Percentiles rank a stretch among this genome's conserved stretches.
Evolutionary conservation across 495 filamentous ascomycete species (phyloP).

Genomic region (Acidiella bohemica): DNA sequence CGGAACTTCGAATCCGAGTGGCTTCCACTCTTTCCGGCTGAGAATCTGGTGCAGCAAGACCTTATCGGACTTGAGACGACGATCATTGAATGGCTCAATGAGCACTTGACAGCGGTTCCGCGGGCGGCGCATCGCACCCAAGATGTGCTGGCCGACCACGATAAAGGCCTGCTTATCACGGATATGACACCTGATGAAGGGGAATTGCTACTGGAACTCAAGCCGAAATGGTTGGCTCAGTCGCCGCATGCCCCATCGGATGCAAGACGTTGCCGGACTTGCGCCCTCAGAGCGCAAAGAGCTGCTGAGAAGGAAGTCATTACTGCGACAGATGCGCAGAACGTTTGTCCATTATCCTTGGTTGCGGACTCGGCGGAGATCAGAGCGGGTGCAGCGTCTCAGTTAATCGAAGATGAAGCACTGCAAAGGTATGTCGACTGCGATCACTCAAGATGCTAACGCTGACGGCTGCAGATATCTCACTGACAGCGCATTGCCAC

Average conservation of each 20-base stretch:
- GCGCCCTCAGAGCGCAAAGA: conserved; percentile 57
- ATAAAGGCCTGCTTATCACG: conserved; percentile 52
- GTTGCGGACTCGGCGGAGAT: neutral
- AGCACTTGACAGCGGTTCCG: neutral
- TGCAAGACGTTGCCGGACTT: conserved; percentile 68
- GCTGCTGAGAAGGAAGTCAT: conserved; percentile 18
- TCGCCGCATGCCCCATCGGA: conserved; percentile 58
- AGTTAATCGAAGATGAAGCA: neutral
- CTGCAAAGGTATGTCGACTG: conserved; percentile 4
- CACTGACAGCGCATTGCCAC: neutral
- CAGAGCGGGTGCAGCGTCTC: conserved; percentile 1
- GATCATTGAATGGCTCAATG: neutral
- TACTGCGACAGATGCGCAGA: conserved; percentile 12
- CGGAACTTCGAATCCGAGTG: conserved; percentile 2
- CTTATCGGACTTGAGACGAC: conserved; percentile 1
- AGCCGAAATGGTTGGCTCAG: conserved; percentile 87
- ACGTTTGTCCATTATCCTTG: conserved; percentile 10
- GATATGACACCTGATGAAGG: conserved; percentile 53
- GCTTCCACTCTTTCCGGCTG: conserved; percentile 2
- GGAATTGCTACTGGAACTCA: conserved; percentile 50
- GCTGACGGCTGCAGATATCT: too few species aligned
- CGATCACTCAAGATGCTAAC: too few species aligned
- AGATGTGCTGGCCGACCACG: conserved; percentile 10
- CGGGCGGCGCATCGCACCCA: conserved; percentile 8
- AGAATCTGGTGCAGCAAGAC: conserved; percentile 9